A percentile compares a stretch with the other conserved stretches of the same genome.
These are phyloP conservation scores for Paramecium bursaria DNA, from an alignment of 73 alveolate species.

Conservation along the genomic window DNA sequence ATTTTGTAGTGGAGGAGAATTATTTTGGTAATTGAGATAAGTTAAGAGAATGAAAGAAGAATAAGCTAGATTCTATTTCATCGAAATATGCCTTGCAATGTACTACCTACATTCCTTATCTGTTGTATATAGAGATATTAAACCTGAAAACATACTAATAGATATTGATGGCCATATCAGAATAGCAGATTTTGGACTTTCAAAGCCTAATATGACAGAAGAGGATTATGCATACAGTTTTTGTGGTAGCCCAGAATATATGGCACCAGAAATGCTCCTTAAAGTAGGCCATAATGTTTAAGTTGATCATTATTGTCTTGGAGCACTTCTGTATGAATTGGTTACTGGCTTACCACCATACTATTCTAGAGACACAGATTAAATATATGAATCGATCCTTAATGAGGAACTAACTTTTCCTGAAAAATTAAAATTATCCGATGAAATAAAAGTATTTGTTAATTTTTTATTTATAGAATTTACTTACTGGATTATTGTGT, in stretches of 20 bases:
- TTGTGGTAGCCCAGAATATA: conserved; percentile 82
- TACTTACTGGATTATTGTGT: conserved; percentile 78
- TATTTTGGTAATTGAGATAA: conserved; percentile 81
- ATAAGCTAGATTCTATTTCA: conserved; percentile 76
- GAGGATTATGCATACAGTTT: conserved; percentile 74
- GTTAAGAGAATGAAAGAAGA: conserved; percentile 79
- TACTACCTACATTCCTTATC: conserved; percentile 75
- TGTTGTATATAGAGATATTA: conserved; percentile 77
- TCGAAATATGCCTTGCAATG: conserved; percentile 76
- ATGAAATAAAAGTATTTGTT: conserved; percentile 62
- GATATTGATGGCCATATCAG: conserved; percentile 80
- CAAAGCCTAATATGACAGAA: conserved; percentile 69
- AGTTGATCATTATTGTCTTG: conserved; percentile 78
- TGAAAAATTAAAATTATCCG: conserved; percentile 65
- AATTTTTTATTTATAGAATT: conserved; percentile 26
- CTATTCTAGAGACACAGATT: conserved; percentile 69
- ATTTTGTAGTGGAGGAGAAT: conserved; percentile 91
- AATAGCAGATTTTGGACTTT: conserved; percentile 81
- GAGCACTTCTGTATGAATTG: conserved; percentile 76
- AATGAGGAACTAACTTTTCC: conserved; percentile 72
- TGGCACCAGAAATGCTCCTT: conserved; percentile 79
- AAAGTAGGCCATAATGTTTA: conserved; percentile 73
- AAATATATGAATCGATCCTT: conserved; percentile 66
- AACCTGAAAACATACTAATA: conserved; percentile 84
- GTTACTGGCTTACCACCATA: conserved; percentile 79